Evolutionary conservation across 2,329 filamentous ascomycete species (phyloP).

Genomic region (Fusarium tupiense): DNA sequence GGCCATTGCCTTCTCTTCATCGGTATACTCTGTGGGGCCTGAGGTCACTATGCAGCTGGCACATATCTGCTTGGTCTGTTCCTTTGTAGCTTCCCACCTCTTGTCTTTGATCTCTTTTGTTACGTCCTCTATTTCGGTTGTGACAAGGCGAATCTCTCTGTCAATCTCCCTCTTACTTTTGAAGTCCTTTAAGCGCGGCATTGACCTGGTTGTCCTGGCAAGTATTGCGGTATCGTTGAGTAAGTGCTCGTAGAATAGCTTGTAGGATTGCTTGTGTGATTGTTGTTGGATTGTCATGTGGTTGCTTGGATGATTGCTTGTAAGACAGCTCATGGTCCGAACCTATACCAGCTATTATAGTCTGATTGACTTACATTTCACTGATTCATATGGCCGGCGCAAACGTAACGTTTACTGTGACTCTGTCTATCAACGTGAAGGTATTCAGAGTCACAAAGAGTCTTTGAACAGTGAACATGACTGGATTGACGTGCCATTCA

Average conservation of each 20-base stretch:
- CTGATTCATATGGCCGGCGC: neutral
- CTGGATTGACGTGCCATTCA: rapidly evolving
- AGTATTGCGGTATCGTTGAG: rapidly evolving
- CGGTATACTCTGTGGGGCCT: too few relatives aligned
- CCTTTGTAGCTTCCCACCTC: neutral
- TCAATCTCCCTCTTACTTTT: neutral
- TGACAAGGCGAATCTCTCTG: neutral
- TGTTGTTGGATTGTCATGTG: neutral
- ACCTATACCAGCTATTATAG: neutral
- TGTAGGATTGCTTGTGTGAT: neutral
- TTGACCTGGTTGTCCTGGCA: rapidly evolving
- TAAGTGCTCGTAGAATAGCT: neutral
- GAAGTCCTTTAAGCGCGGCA: neutral
- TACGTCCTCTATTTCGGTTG: neutral
- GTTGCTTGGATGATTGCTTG: neutral
- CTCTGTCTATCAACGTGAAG: rapidly evolving
- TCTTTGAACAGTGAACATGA: neutral
- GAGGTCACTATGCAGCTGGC: neutral
- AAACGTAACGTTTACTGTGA: too few relatives aligned
- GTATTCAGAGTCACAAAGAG: rapidly evolving
- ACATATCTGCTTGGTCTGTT: too few relatives aligned
- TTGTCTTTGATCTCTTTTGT: neutral
- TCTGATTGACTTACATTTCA: neutral
- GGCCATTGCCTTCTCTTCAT: neutral
- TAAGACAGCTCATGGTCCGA: rapidly evolving